Conservation (phyloP, 768 basidiomycete genomes). For the Pisolithus sp. region DNA sequence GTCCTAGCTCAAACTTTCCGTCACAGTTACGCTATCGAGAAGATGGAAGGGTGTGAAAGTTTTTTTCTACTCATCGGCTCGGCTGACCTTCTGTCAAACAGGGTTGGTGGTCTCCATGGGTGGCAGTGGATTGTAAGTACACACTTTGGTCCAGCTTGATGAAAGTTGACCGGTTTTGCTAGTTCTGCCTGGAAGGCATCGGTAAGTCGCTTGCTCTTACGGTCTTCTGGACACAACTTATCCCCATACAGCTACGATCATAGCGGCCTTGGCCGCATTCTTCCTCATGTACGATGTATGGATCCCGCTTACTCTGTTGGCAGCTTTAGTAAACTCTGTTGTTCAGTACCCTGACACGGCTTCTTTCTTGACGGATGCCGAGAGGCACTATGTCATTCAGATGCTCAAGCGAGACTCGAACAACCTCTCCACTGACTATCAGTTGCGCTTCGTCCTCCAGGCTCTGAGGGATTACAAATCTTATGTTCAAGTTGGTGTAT, state of each 20-base stretch:
- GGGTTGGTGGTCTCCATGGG: conserved; percentile 26
- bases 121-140: conserved; percentile 34
- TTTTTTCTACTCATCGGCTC: not conserved
- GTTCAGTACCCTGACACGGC: conserved; percentile 52
- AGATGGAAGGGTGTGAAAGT: conserved; percentile 28
- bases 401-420: conserved; percentile 41
- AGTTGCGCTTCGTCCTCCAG: conserved; percentile 41
- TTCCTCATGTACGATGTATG: conserved; percentile 52
- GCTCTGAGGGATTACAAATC: conserved; percentile 43
- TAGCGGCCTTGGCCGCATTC: conserved; percentile 24
- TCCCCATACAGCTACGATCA: conserved; percentile 13
- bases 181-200: conserved; percentile 29
- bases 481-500: conserved; percentile 29
- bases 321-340: not conserved
- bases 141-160: not conserved
- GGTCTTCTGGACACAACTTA: not conserved
- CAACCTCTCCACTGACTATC: conserved; percentile 40
- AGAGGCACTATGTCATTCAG: conserved; percentile 33
- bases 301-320: not conserved
- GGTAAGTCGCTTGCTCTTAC: conserved; percentile 7
- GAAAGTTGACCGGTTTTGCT: conserved; percentile 4
- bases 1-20: not conserved
- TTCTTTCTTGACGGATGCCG: conserved; percentile 42
- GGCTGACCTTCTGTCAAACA: conserved; percentile 1
- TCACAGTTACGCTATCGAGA: conserved; percentile 29